Evolutionary conservation across 2,329 filamentous ascomycete genomes (phyloP).

Genomic region (Fusarium nelsonii): DNA sequence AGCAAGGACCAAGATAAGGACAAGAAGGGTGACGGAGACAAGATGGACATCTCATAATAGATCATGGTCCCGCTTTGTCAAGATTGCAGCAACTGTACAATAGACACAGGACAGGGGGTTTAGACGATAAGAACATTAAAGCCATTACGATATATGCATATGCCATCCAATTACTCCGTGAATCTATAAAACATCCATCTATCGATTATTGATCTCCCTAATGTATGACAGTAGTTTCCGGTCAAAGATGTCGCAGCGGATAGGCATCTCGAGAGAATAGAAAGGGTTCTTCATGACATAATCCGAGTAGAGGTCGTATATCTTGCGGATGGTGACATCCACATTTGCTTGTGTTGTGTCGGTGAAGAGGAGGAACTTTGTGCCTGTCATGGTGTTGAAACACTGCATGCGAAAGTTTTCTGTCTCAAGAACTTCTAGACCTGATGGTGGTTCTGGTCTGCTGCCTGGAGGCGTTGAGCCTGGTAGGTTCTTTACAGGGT

Average conservation of each 20-base stretch:
- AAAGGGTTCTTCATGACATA: slow-evolving; percentile 99
- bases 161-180: slow-evolving; percentile 25
- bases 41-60: slow-evolving; percentile 86
- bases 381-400: slow-evolving; percentile 93
- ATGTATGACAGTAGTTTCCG: slow-evolving; percentile 85
- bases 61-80: slow-evolving; percentile 43
- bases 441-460: slow-evolving; percentile 75
- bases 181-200: slow-evolving; percentile 35
- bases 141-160: slow-evolving; percentile 42
- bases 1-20: slow-evolving; percentile 79
- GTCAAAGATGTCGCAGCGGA: slow-evolving; percentile 95
- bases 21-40: slow-evolving; percentile 76
- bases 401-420: slow-evolving; percentile 96
- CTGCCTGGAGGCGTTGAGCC: slow-evolving; percentile 56
- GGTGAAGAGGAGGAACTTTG: slow-evolving; percentile 95
- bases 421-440: slow-evolving; percentile 92
- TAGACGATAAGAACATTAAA: slow-evolving; percentile 47
- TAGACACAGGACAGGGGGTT: slow-evolving; percentile 46
- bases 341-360: slow-evolving; percentile 89
- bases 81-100: slow-evolving; percentile 53
- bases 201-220: slow-evolving; percentile 75
- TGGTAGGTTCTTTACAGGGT: slow-evolving; percentile 62
- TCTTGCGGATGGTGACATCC: slow-evolving; percentile 82
- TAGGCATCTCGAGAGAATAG: slow-evolving; percentile 97
- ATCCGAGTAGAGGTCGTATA: slow-evolving; percentile 96